Evolutionary conservation across 352 stramenopile genomes (phyloP).

Genomic region (Pythium sp.): DNA sequence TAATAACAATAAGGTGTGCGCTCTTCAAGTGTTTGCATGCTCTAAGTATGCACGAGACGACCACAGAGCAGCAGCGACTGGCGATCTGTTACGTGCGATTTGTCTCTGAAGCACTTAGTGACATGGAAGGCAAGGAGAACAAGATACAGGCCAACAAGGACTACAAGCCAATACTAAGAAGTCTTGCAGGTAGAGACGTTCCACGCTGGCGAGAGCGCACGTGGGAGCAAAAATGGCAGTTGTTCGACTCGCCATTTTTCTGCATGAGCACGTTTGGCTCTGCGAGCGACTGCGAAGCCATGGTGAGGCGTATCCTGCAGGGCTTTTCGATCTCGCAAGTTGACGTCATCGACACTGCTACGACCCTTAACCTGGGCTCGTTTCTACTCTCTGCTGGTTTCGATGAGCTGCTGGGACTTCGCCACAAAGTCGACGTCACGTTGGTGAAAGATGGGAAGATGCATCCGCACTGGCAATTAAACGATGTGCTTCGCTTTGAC

Average conservation of each 20-base stretch:
- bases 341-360: conserved; percentile 2
- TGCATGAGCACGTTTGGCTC: not conserved
- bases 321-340: conserved; percentile 24
- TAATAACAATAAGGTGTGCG: not conserved
- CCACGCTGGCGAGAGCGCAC: conserved; percentile 4
- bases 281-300: not conserved
- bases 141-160: not conserved
- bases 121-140: not conserved
- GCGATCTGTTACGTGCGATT: conserved; percentile 13
- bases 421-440: conserved; percentile 28
- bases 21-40: not conserved
- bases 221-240: conserved; percentile 14
- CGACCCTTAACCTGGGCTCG: not conserved
- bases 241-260: not conserved
- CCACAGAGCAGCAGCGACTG: conserved; percentile 6
- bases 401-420: conserved; percentile 12
- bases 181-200: conserved; percentile 5
- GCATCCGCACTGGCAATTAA: conserved; percentile 16
- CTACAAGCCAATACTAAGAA: not conserved
- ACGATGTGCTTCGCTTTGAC: conserved; percentile 6
- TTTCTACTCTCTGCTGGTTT: conserved; percentile 13
- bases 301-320: conserved; percentile 11
- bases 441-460: conserved; percentile 21
- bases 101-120: not conserved
- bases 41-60: not conserved